Conservation (phyloP, 306 rosid species). For the Cucumis melo region DNA sequence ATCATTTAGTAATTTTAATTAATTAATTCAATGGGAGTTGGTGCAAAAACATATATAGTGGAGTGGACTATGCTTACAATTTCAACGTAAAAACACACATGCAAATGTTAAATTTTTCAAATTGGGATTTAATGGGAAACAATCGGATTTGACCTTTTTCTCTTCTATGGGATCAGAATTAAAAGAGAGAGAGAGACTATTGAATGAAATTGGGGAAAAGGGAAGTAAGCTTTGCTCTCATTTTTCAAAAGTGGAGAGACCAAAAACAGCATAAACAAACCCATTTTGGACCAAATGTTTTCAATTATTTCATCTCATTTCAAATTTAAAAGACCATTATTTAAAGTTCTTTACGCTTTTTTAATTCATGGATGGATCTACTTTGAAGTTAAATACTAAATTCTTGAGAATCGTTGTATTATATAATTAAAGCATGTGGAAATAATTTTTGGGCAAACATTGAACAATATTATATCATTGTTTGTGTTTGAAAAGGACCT, state of each 20-base stretch:
- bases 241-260: background rate
- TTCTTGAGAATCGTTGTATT: no score
- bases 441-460: background rate
- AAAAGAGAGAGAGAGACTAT: background rate
- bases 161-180: background rate
- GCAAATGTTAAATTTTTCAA: background rate
- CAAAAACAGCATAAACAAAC: no score
- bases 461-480: background rate
- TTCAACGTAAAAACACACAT: background rate
- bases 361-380: no score
- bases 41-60: background rate
- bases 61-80: background rate
- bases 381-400: no score
- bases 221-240: background rate
- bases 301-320: no score
- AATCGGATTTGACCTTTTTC: background rate
- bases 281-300: no score
- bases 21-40: background rate
- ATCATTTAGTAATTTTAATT: background rate
- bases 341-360: no score
- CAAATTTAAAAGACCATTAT: no score
- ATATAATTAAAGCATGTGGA: background rate
- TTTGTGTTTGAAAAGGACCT: background rate
- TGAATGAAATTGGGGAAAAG: background rate
- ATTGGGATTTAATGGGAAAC: background rate